A percentile compares a stretch with the other conserved stretches of the same genome.
Evolutionary conservation across 2,329 filamentous ascomycete species (phyloP).

Genomic region (Stachybotrys chlorohalonatus): DNA sequence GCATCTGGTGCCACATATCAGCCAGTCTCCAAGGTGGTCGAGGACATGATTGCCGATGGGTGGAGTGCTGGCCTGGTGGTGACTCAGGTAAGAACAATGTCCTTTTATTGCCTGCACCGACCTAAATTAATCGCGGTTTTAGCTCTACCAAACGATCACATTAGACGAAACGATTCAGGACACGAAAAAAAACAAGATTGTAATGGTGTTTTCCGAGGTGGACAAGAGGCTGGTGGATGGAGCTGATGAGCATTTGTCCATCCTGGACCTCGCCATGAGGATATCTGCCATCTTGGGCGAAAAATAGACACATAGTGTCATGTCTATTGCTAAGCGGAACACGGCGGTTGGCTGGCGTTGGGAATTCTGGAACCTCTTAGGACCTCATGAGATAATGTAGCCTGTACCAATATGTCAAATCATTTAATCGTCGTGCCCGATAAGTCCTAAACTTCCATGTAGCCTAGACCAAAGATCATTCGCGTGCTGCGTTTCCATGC

Average conservation of each 20-base stretch:
- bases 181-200: constrained; percentile 81
- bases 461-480: constrained; percentile 41
- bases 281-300: constrained; percentile 64
- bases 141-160: constrained; percentile 76
- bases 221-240: constrained; percentile 94
- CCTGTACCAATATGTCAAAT: constrained; percentile 1
- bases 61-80: constrained; percentile 93
- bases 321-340: not conserved
- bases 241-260: constrained; percentile 86
- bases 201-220: constrained; percentile 81
- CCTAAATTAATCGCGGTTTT: not conserved
- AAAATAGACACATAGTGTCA: constrained; percentile 12
- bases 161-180: constrained; percentile 80
- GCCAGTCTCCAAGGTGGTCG: constrained; percentile 68
- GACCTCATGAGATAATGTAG: not conserved
- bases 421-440: constrained; percentile 25
- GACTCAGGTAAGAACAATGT: constrained; percentile 49
- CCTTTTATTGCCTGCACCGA: not conserved
- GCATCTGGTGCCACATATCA: constrained; percentile 58
- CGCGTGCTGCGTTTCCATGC: constrained; percentile 12
- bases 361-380: not conserved
- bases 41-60: constrained; percentile 88
- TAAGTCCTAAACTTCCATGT: constrained; percentile 45
- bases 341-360: not conserved
- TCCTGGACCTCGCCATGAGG: constrained; percentile 75